A percentile compares a stretch with the other conserved stretches of the same genome.
Evolutionary conservation across 768 basidiomycete species (phyloP).

Genomic region (Strobilomyces dryophilus): DNA sequence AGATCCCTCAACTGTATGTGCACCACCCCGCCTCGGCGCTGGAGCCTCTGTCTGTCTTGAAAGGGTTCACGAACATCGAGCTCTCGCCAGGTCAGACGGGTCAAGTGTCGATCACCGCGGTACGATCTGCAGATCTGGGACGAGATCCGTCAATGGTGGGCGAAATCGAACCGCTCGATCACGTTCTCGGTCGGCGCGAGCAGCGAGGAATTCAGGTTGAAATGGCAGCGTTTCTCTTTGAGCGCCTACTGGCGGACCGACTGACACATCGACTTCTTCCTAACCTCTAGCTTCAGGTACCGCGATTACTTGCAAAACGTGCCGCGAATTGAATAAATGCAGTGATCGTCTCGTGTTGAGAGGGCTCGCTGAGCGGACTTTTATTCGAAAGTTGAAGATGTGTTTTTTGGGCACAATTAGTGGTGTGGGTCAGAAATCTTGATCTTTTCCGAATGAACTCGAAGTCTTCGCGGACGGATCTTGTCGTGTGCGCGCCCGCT

Average conservation of each 20-base stretch:
- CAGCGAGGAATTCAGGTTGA: constrained; percentile 56
- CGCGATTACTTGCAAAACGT: too few relatives aligned
- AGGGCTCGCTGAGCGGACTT: too few relatives aligned
- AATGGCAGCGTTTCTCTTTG: constrained; percentile 33
- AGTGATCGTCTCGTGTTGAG: too few relatives aligned
- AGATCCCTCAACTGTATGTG: constrained; percentile 76
- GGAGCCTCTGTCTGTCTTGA: constrained; percentile 69
- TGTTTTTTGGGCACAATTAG: too few relatives aligned
- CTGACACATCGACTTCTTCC: not conserved
- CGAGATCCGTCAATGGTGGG: constrained; percentile 68
- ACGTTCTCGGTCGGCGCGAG: constrained; percentile 64
- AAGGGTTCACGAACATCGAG: constrained; percentile 62
- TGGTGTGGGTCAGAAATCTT: too few relatives aligned
- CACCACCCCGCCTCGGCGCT: constrained; percentile 58
- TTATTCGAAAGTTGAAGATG: too few relatives aligned
- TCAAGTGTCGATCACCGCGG: constrained; percentile 51
- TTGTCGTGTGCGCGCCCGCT: too few relatives aligned
- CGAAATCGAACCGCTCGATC: constrained; percentile 59
- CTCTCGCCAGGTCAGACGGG: constrained; percentile 44
- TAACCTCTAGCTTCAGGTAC: not conserved
- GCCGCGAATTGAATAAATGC: too few relatives aligned
- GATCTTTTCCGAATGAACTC: too few relatives aligned
- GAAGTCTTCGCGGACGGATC: too few relatives aligned
- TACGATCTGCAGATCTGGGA: constrained; percentile 80
- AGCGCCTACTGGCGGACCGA: not conserved